Percentiles rank a stretch among this genome's conserved stretches.
These are phyloP conservation scores for Trichoderma brevicompactum DNA, from an alignment of 2,329 filamentous ascomycete genomes.

Conservation along the genomic window DNA sequence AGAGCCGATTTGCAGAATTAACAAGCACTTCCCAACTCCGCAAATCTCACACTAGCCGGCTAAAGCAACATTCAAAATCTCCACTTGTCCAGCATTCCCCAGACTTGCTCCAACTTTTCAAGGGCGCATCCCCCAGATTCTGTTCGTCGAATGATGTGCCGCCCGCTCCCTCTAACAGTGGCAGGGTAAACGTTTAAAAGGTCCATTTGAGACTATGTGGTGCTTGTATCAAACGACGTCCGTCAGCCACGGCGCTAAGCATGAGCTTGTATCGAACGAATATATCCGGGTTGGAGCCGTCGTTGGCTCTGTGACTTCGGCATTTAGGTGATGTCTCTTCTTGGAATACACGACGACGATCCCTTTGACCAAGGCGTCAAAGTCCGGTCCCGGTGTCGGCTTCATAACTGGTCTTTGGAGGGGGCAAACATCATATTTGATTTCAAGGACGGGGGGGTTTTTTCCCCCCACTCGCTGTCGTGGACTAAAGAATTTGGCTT, in stretches of 20 bases:
- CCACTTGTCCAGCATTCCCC: constrained; percentile 11
- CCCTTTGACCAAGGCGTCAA: neutral
- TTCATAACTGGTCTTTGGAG: neutral
- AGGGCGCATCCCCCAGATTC: constrained; percentile 14
- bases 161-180: neutral
- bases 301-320: neutral
- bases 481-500: constrained; percentile 10
- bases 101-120: neutral
- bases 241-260: constrained; percentile 5
- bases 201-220: neutral
- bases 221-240: neutral
- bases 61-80: constrained; percentile 9
- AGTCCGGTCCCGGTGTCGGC: neutral
- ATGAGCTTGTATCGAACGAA: neutral
- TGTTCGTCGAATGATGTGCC: no score
- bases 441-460: neutral
- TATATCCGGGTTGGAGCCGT: neutral
- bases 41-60: constrained; percentile 1
- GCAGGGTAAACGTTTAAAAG: constrained; percentile 15
- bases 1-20: no score
- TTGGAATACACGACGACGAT: neutral
- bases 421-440: neutral
- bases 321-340: neutral
- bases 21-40: constrained; percentile 7
- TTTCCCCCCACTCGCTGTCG: neutral